A percentile compares a stretch with the other conserved stretches of the same genome.
phyloP scores from a whole-genome alignment of 2,329 filamentous ascomycete genomes.

The Alternaria arbusti region DNA sequence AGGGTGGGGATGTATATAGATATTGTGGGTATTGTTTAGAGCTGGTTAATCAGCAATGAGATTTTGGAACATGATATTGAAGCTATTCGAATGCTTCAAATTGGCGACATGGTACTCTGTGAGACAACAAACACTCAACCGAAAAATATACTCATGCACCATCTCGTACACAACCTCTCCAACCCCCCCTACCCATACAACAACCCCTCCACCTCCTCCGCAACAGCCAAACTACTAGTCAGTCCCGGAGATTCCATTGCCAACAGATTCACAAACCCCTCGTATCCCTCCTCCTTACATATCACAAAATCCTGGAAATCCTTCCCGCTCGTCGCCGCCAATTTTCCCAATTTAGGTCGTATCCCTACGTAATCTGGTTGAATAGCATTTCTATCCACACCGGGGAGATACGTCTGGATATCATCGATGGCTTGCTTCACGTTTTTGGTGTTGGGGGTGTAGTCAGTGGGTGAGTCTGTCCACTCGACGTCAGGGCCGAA shows the following conservation, averaged over 20 bases:
- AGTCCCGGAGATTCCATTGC: slow-evolving; percentile 94
- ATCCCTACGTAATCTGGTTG: slow-evolving; percentile 89
- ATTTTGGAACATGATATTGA: neutral
- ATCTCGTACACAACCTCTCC: too few relatives aligned
- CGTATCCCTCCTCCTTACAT: slow-evolving; percentile 74
- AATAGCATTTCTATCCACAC: slow-evolving; percentile 70
- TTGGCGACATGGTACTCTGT: too few relatives aligned
- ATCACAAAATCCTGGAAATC: slow-evolving; percentile 88
- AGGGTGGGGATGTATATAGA: neutral
- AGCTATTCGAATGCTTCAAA: too few relatives aligned
- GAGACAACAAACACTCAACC: too few relatives aligned
- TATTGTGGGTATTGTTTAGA: neutral
- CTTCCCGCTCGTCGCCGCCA: slow-evolving; percentile 66
- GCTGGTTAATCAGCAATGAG: neutral
- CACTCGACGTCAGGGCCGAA: slow-evolving; percentile 97
- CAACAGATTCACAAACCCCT: slow-evolving; percentile 86
- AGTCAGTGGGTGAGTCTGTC: slow-evolving; percentile 74
- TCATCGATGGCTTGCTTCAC: slow-evolving; percentile 72
- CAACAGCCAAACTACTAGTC: slow-evolving; percentile 86
- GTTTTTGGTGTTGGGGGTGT: slow-evolving; percentile 70
- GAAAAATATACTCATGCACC: too few relatives aligned
- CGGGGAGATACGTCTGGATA: slow-evolving; percentile 80
- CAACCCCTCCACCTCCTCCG: slow-evolving; percentile 70
- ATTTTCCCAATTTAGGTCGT: slow-evolving; percentile 76
- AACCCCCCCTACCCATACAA: slow-evolving; percentile 51